Percentiles rank a stretch among this genome's conserved stretches.
phyloP scores from a whole-genome alignment of 2,329 filamentous ascomycete genomes.

The Colletotrichum truncatum region DNA sequence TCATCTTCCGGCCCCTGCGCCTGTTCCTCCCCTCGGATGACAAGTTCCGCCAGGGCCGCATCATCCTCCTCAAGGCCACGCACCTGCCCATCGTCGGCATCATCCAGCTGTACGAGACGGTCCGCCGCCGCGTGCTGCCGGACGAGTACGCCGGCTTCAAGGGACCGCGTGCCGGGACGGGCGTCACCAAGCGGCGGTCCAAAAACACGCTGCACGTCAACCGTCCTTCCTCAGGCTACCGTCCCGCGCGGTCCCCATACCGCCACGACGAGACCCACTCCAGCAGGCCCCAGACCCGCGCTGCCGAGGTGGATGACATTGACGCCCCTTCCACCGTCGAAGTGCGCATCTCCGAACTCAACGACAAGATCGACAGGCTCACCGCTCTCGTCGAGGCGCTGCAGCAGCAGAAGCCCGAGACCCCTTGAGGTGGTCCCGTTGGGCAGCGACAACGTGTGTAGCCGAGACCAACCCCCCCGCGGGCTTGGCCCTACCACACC shows the following conservation, averaged over 20 bases:
- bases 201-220: constrained; percentile 30
- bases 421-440: not conserved
- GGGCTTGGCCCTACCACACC: not conserved
- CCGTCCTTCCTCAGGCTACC: constrained; percentile 35
- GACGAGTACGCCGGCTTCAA: constrained; percentile 59
- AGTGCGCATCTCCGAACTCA: constrained; percentile 62
- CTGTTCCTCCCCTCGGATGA: constrained; percentile 72
- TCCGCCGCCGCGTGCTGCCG: constrained; percentile 47
- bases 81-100: constrained; percentile 74
- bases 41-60: constrained; percentile 69
- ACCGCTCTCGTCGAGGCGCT: constrained; percentile 61
- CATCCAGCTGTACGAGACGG: constrained; percentile 74
- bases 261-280: constrained; percentile 24
- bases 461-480: not conserved
- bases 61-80: constrained; percentile 69
- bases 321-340: constrained; percentile 54
- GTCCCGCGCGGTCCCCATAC: constrained; percentile 34
- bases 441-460: not conserved
- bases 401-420: constrained; percentile 44
- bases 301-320: constrained; percentile 40
- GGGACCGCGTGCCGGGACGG: constrained; percentile 48
- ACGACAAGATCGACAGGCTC: constrained; percentile 66
- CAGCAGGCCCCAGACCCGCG: constrained; percentile 29
- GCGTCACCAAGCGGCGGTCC: constrained; percentile 33
- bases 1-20: constrained; percentile 76